A percentile compares a stretch with the other conserved stretches of the same genome.
phyloP scores from a whole-genome alignment of 164 flowering plant species.

The Akebia trifoliata region DNA sequence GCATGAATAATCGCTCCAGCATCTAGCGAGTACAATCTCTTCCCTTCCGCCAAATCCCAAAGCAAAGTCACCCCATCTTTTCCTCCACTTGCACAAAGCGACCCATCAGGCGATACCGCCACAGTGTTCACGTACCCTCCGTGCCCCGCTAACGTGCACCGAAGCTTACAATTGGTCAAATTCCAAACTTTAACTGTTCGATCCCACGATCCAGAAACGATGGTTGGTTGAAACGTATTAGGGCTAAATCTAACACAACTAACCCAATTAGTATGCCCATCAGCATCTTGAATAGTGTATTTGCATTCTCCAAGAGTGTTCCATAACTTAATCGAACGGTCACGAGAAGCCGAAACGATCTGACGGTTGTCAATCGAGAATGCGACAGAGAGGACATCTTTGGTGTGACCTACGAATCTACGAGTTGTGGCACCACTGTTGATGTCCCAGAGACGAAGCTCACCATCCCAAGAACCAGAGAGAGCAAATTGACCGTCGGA shows the following conservation, averaged over 20 bases:
- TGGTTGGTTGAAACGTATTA: constrained; percentile 51
- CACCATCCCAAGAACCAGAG: constrained; percentile 79
- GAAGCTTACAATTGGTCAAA: constrained; percentile 61
- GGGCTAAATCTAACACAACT: constrained; percentile 79
- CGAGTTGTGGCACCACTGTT: constrained; percentile 51
- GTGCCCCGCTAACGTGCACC: constrained; percentile 55
- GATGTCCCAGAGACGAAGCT: constrained; percentile 79
- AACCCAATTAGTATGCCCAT: constrained; percentile 73
- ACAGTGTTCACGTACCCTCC: constrained; percentile 51
- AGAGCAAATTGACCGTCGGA: constrained; percentile 81
- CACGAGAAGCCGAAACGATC: constrained; percentile 85
- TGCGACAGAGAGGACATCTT: constrained; percentile 77
- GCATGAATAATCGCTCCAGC: constrained; percentile 69
- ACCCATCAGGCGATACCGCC: constrained; percentile 84
- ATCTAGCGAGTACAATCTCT: constrained; percentile 63
- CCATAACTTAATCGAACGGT: constrained; percentile 82
- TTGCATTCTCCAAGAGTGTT: constrained; percentile 89
- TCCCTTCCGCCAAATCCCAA: constrained; percentile 87
- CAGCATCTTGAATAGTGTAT: constrained; percentile 66
- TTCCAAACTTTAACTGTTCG: constrained; percentile 81
- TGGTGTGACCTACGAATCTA: constrained; percentile 75
- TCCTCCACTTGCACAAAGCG: constrained; percentile 83
- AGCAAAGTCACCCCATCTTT: constrained; percentile 72
- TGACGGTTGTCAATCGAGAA: constrained; percentile 92
- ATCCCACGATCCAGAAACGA: constrained; percentile 85